Evolutionary conservation across 495 filamentous ascomycete genomes (phyloP), one percentile per base, ranked within the genome.

Genomic region (Talaromyces stipitatus): DNA sequence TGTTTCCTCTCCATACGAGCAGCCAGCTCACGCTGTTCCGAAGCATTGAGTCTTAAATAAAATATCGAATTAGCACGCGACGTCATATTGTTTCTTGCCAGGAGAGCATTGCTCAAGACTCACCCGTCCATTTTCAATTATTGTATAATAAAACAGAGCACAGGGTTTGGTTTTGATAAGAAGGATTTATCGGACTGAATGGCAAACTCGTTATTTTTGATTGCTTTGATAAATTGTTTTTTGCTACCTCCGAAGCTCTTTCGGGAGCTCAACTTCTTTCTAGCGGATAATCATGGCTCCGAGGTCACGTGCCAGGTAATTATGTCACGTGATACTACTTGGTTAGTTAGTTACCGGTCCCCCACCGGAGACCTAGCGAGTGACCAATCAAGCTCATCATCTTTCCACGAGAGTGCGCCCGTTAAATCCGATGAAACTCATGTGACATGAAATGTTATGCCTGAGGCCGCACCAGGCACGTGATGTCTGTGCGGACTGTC

Each of bases 1-100:
- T 99, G 94, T 75, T 91, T 92, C 74, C 86, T 86, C 78, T 97
- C 89, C 82, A 97, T 89, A 72, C 92, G 89, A 71, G 79, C 65
- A 65, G 92, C 84, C 70, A 99, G 87, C 80, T 97, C 90, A 72
- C 88, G 86, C 75, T 91, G 88, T 76, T 99, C 94, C 56, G 85
- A 70, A 62, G 81, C 70, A 58, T 85, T 91, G 71, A 98, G 90
- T 45, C 69, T 72, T 38, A 10, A 43, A 20, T 50, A 46, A 48
- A 22, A 52, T 45, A 18, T 7, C 14, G 4, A 38, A 26, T 58
- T 54, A 61, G 55, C 46, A 57, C 29, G 30, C 22, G 56, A 32
- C 45, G 50, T 54, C 28, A 52, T 33, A 27, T 14, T n/a, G 11
- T 54, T 41, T 16, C 3, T 16, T 16, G n/a, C 16, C n/a, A 41